Evolutionary conservation across 306 rosid species (phyloP), one percentile per base, ranked within the genome.

Genomic region (Biancaea sappan): DNA sequence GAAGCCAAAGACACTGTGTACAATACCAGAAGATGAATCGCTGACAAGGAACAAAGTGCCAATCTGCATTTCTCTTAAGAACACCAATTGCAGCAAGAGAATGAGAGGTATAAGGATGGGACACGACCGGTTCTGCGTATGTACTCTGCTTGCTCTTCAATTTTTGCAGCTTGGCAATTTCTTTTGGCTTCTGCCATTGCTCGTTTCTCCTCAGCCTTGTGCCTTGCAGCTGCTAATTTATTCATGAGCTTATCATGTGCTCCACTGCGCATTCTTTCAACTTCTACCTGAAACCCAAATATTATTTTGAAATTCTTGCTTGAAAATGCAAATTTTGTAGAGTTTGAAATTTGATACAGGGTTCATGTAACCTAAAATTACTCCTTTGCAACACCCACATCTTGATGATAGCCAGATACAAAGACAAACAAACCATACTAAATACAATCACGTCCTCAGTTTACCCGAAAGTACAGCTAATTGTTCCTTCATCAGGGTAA

Each of bases 131-230:
- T 91, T 81, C 73, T 81, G 79, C 98, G 85, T 76, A 91, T 89
- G 35, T 89, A 81, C 24, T 88, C 90, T 0, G 90, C 89, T 83
- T 91, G 92, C 76, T 86, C 91, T 73, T 91, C 98, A 1, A 96
- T 86, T 84, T 82, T 91, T 25, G 87, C 83, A 44, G 94, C 98
- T 82, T 86, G 81, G 69, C 66, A 78, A 78, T 83, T 88, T 85
- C 87, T 88, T 84, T 84, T 84, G 37, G 91, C 87, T 79, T 89
- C 98, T 0, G 98, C 96, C 1, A 78, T 85, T 34, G 91, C 96
- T 85, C 92, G 84, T 77, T 89, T 94, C 74, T 88, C 96, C 82
- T 94, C 96, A n/a, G 98, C 97, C 77, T 84, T 89, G 81, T 85
- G 91, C 78, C 90, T 88, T 24, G 88, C 91, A 25, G 85, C 80